Conservation (phyloP, 495 filamentous ascomycete genomes). For the Aspergillus leporis region DNA sequence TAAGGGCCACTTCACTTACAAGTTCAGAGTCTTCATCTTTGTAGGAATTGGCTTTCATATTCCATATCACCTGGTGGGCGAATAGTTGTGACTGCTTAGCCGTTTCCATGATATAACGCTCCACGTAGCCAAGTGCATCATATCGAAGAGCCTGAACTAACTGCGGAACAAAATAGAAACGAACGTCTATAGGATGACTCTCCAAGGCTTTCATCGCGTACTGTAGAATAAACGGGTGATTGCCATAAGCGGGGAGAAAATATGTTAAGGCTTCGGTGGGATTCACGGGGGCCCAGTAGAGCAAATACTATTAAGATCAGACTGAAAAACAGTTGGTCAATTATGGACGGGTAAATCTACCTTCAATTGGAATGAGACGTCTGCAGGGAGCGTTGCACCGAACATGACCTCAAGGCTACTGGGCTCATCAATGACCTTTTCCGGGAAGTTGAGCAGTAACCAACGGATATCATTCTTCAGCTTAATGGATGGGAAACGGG, state of each 20-base stretch:
- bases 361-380: slow-evolving; percentile 85
- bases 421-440: slow-evolving; percentile 74
- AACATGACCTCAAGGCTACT: slow-evolving; percentile 82
- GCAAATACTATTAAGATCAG: slow-evolving; percentile 68
- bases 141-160: slow-evolving; percentile 96
- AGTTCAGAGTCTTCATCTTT: slow-evolving; percentile 93
- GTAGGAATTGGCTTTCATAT: slow-evolving; percentile 98
- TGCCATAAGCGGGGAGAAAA: slow-evolving; percentile 90
- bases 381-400: slow-evolving; percentile 68
- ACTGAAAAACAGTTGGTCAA: slow-evolving; percentile 2
- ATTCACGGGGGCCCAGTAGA: slow-evolving; percentile 94
- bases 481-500: slow-evolving; percentile 73
- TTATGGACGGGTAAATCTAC: slow-evolving; percentile 34
- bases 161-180: slow-evolving; percentile 98
- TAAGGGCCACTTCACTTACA: slow-evolving; percentile 51
- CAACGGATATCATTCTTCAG: slow-evolving; percentile 74
- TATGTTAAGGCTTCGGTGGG: slow-evolving; percentile 90
- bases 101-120: slow-evolving; percentile 94
- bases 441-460: slow-evolving; percentile 77
- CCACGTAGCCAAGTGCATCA: slow-evolving; percentile 91
- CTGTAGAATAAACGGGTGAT: slow-evolving; percentile 91
- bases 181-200: slow-evolving; percentile 89
- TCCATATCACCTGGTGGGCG: slow-evolving; percentile 99
- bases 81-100: slow-evolving; percentile 95
- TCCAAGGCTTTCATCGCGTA: slow-evolving; percentile 97